These are phyloP conservation scores for Penicillium sp. DNA, from an alignment of 2,329 filamentous ascomycete genomes.

Conservation along the genomic window DNA sequence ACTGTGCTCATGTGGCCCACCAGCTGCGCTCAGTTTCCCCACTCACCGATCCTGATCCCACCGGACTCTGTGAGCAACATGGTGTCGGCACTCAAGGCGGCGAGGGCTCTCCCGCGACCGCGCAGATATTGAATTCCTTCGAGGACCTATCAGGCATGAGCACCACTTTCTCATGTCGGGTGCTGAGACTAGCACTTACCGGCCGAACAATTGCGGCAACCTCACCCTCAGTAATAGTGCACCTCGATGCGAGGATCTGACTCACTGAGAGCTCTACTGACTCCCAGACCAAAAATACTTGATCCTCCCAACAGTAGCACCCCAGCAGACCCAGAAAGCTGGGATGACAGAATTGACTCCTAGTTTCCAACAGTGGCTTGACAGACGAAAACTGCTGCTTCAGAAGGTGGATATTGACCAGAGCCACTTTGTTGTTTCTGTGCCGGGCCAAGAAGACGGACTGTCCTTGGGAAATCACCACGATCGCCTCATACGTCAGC, in stretches of 20 bases:
- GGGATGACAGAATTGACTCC: neutral
- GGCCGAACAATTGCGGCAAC: neutral
- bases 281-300: neutral
- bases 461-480: neutral
- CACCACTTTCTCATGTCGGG: neutral
- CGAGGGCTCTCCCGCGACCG: neutral
- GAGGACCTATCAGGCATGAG: neutral
- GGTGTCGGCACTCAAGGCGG: neutral
- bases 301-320: neutral
- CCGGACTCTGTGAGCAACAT: neutral
- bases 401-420: neutral
- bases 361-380: neutral
- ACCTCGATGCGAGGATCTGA: neutral
- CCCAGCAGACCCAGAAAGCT: neutral
- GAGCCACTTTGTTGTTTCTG: neutral
- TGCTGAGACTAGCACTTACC: neutral
- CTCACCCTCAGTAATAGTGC: neutral
- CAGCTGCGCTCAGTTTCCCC: neutral
- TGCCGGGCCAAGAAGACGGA: neutral
- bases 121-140: constrained; percentile 12
- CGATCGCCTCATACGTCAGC: neutral
- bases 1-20: neutral
- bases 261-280: constrained; percentile 3
- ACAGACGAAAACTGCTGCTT: neutral
- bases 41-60: neutral